Conservation (phyloP, 257 asterid species). For the Solanum tarapatanum region DNA sequence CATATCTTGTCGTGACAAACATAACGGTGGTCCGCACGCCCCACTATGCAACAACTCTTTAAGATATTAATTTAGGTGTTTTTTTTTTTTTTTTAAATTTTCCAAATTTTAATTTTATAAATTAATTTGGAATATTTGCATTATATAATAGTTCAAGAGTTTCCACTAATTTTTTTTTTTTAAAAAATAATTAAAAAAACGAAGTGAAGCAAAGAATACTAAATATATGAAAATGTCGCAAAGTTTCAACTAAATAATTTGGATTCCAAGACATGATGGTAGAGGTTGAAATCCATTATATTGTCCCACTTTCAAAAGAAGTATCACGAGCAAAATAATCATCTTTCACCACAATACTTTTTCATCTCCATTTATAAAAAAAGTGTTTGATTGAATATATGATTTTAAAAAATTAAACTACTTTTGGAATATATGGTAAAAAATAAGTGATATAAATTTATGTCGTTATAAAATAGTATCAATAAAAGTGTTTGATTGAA, state of each 20-base stretch:
- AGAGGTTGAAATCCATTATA: not conserved
- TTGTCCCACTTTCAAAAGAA: not conserved
- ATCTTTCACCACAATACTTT: not conserved
- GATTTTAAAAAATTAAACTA: not conserved
- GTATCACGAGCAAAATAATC: not conserved
- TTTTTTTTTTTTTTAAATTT: not conserved
- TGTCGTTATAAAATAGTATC: not conserved
- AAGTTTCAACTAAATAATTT: not conserved
- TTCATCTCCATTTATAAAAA: not conserved
- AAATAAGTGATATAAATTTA: not conserved
- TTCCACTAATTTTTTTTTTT: not conserved
- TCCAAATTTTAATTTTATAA: not conserved
- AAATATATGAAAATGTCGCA: not conserved
- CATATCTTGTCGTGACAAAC: not conserved
- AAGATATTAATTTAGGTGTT: not conserved
- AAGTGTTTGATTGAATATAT: not conserved
- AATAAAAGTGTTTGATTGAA: not conserved
- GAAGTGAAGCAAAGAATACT: rapidly evolving
- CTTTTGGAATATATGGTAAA: not conserved
- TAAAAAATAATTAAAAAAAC: not conserved
- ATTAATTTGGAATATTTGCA: not conserved
- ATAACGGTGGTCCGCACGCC: not conserved
- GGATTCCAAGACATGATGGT: not conserved
- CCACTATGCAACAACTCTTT: not conserved
- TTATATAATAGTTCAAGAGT: not conserved